Evolutionary conservation across 169 alveolate species (phyloP), one percentile per base, ranked within the genome.

Genomic region (Plasmodium billcollinsi): DNA sequence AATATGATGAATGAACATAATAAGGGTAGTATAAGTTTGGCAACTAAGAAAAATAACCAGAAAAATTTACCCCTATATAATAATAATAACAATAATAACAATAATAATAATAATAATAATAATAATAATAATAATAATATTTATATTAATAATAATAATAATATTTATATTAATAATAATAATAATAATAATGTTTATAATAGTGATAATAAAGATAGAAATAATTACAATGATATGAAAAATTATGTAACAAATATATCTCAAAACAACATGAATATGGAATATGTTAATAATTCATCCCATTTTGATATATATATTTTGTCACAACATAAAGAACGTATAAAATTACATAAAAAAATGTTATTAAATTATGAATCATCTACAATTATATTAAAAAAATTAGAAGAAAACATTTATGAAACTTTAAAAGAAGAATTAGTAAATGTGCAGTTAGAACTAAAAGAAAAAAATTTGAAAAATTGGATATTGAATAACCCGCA

Each of bases 401-500:
- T 83, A 29, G 91, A 83, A 62, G 91, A 83, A 29, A 83, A 83
- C 26, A 83, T 83, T 15, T 83, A 69, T 39, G 91, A 83, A 29
- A 83, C 91, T 1, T 63, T 83, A 29, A 83, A 83, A 47, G 39
- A 39, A n/a, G 85, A 83, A 56, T 71, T 83, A 50, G 91, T 83
- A 69, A 83, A 83, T 70, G 91, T 83, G 18, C 91, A 70, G 26
- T 50, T 59, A 70, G 75, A 83, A 45, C 21, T 83, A 39, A 83
- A 58, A 43, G 91, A 71, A 70, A 83, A 70, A 21, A 83, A 83
- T 83, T 24, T 83, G 2, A 67, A 83, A 20, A 70, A 50, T 33
- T 83, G 91, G 91, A 70, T 83, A 20, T 58, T 83, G 45, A 83
- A 83, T 39, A 83, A 83, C 21, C 83, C 91, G 7, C 91, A 83